Percentiles rank a stretch among this genome's conserved stretches.
phyloP scores from a whole-genome alignment of 2,329 filamentous ascomycete genomes.

The Harringtonia lauricola region DNA sequence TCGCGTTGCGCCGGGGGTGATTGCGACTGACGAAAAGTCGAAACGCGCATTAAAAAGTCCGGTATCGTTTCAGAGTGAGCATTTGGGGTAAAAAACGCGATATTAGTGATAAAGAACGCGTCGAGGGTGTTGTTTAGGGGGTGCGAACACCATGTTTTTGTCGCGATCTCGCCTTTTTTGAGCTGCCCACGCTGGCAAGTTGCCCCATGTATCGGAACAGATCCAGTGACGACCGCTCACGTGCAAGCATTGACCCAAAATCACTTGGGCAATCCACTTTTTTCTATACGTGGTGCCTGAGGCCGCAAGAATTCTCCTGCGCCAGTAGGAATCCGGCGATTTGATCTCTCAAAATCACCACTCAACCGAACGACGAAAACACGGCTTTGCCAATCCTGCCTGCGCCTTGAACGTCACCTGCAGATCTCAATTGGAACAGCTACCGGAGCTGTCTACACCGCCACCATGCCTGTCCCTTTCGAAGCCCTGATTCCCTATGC shows the following conservation, averaged over 20 bases:
- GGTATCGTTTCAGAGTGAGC: not conserved
- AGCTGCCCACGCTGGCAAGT: not conserved
- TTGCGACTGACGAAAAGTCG: not conserved
- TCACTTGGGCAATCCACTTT: too few species aligned
- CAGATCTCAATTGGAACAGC: constrained; percentile 4
- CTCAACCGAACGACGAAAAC: constrained; percentile 3
- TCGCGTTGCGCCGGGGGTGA: constrained; percentile 7
- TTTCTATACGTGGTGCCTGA: constrained; percentile 4
- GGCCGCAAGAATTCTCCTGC: constrained; percentile 1
- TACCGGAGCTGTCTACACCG: constrained; percentile 1
- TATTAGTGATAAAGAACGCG: constrained; percentile 10
- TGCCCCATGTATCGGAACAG: not conserved
- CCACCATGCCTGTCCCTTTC: constrained; percentile 51
- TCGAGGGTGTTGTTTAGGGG: not conserved
- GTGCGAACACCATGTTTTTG: constrained; percentile 2
- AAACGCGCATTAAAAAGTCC: constrained; percentile 5
- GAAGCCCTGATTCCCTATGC: constrained; percentile 53
- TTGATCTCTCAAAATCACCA: constrained; percentile 1
- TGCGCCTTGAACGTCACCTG: constrained; percentile 3
- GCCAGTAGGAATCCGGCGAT: constrained; percentile 7
- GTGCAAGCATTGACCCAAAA: too few species aligned
- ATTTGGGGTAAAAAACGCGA: constrained; percentile 5
- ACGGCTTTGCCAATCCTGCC: not conserved
- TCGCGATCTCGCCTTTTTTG: not conserved
- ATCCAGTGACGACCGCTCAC: too few species aligned